Evolutionary conservation across 345 rosid species (phyloP), one percentile per base, ranked within the genome.

Genomic region (Corchorus capsularis): DNA sequence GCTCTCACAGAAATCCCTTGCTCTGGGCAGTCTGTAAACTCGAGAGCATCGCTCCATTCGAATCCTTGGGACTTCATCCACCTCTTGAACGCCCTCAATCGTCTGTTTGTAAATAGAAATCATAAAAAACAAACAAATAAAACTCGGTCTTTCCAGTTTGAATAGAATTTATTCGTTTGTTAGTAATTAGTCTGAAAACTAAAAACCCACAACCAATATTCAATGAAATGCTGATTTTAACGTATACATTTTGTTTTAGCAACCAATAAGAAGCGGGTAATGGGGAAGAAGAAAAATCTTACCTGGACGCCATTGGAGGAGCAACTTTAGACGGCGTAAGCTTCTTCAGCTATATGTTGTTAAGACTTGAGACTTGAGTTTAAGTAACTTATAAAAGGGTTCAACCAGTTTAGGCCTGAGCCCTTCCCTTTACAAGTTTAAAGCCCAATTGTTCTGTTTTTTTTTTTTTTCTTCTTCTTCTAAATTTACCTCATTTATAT

Each of bases 51-150:
- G 73, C 79, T 86, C 84, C 81, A 90, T 37, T 88, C 84, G 39
- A 94, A 53, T 69, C 93, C 92, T 17, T 84, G 87, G 5, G 88
- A 85, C 72, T 64, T 87, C 97, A 93, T 94, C 98, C 98, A 94
- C 75, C 94, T 82, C 86, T 87, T 90, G 90, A 94, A 93, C 55
- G 90, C 92, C 79, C 95, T 87, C 83, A 93, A 35, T 52, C 95
- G 89, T 89, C 98, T 87, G 79, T 11, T 77, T 16, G 68, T 20
- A 78, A 55, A 45, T 22, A 60, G 16, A 79, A 27, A 35, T 6
- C 45, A 16, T 10, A 69, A 66, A n/a, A n/a, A n/a, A n/a, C n/a
- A 39, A 49, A 67, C 43, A 4, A 37, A 20, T 54, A 45, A 43
- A 52, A 7, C 22, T 69, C 2, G 19, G 4, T 19, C 45, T 47